phyloP scores from a whole-genome alignment of 805 yeast species.

The Geotrichum ghanense region DNA sequence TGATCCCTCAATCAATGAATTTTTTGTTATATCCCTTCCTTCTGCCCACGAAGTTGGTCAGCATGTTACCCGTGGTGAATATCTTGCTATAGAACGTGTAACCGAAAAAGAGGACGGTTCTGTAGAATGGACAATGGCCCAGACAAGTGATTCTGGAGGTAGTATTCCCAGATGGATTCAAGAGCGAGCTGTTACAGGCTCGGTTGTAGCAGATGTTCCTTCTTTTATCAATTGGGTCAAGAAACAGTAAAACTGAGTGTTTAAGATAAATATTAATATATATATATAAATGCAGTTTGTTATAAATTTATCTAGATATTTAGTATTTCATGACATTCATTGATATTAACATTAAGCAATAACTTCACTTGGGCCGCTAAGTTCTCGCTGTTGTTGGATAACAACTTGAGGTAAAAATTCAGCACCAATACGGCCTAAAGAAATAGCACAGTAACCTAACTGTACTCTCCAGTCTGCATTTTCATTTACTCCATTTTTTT shows the following conservation, averaged over 20 bases:
- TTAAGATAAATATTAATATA: slow-evolving; percentile 1
- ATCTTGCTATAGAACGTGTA: slow-evolving; percentile 28
- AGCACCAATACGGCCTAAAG: slow-evolving; percentile 59
- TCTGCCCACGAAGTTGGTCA: slow-evolving; percentile 15
- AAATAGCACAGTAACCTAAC: slow-evolving; percentile 78
- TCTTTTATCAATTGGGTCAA: slow-evolving; percentile 22
- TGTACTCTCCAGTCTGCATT: slow-evolving; percentile 66
- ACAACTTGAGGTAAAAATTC: slow-evolving; percentile 44
- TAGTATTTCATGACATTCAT: neutral
- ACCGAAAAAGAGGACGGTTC: slow-evolving; percentile 14
- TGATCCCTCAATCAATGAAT: slow-evolving; percentile 19
- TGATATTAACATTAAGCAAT: slow-evolving; percentile 5
- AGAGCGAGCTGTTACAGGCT: slow-evolving; percentile 21
- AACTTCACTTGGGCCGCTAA: slow-evolving; percentile 3
- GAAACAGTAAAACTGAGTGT: slow-evolving; percentile 7
- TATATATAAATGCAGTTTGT: neutral
- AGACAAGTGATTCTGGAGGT: slow-evolving; percentile 30
- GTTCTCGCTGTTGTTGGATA: slow-evolving; percentile 9
- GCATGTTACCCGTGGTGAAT: slow-evolving; percentile 20
- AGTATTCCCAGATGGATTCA: slow-evolving; percentile 29
- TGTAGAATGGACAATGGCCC: slow-evolving; percentile 30
- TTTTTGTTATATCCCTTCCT: slow-evolving; percentile 28
- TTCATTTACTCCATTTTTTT: slow-evolving; percentile 7
- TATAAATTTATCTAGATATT: too few species aligned
- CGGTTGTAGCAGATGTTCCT: slow-evolving; percentile 29